Evolutionary conservation across 1,139 yeast genomes (phyloP), one percentile per base, ranked within the genome.

Genomic region (Tardiomyces depauwii): DNA sequence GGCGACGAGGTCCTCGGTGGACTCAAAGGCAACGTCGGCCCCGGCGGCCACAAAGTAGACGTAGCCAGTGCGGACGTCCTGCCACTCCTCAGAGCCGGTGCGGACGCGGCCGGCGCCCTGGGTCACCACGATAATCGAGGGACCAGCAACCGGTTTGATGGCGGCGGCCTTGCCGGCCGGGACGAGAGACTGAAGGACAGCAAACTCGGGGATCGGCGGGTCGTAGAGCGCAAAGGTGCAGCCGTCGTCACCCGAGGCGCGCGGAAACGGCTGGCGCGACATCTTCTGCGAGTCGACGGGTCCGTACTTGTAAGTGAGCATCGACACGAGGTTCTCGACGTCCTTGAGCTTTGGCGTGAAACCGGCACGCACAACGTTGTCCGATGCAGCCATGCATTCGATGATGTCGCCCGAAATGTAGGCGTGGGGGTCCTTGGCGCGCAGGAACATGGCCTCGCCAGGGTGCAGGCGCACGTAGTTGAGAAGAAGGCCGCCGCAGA

Each of bases 361-460:
- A 10, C 98, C 99, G 7, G 97, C 95, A 66, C 98, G 80, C 42
- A 91, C 96, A 49, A 91, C 99, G 60, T 91, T 91, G 65, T 91
- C 99, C 39, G 95, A 82, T 12, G 97, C 96, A 44, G 98, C 98
- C 99, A 91, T 91, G 71, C 98, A 93, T 69, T 91, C 99, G 59
- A 91, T 89, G 56, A 91, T 91, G 64, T 91, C 97, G 54, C 98
- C 98, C 47, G 82, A 76, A 53, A 91, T 91, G 68, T 93, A 91
- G 33, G 98, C 98, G 65, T 91, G 98, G 23, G 97, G 97, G 64
- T 88, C 97, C 69, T 88, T 87, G 44, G 98, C 98, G 63, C 86
- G 87, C 63, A 91, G 73, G 63, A 89, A 91, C 82, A 93, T 87
- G 51, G 96, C 97, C 70, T 91, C 95, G 51, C 99, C 99, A n/a